Percentiles rank a stretch among this genome's conserved stretches.
Evolutionary conservation across 768 basidiomycete genomes (phyloP).

Genomic region (Lactarius indigo): DNA sequence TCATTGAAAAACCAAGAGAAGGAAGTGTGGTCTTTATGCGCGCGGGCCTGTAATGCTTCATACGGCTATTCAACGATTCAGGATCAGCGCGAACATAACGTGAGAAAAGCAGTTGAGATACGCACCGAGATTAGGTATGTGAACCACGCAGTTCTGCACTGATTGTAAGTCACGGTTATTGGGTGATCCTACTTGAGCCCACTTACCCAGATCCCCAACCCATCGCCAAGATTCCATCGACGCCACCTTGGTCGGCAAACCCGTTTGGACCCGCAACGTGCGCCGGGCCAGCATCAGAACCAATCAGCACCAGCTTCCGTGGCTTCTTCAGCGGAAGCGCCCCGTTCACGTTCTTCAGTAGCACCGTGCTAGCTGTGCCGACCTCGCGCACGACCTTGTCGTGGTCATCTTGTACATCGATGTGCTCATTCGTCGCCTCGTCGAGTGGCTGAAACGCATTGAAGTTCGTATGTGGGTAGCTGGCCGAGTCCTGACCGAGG

Average conservation of each 20-base stretch:
- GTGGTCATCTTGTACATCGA: conserved; percentile 72
- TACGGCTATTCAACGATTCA: conserved; percentile 47
- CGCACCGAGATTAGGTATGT: conserved; percentile 74
- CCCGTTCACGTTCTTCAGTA: conserved; percentile 66
- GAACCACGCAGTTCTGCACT: conserved; percentile 59
- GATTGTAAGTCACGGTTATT: background rate
- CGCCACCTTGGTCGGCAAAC: conserved; percentile 39
- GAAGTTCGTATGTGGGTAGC: conserved; percentile 69
- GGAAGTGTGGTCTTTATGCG: conserved; percentile 59
- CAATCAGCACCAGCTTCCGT: conserved; percentile 57
- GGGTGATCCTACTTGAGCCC: conserved; percentile 10
- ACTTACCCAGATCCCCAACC: conserved; percentile 81
- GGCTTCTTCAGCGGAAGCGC: conserved; percentile 59
- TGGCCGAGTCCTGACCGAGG: conserved; percentile 56
- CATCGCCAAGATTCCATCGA: conserved; percentile 73
- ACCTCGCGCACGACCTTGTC: conserved; percentile 64
- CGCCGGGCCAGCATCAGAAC: conserved; percentile 49
- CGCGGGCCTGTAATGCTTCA: conserved; percentile 74
- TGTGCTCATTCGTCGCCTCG: conserved; percentile 51
- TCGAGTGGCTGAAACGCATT: conserved; percentile 56
- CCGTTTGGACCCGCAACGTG: conserved; percentile 44
- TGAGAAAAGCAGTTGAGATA: conserved; percentile 6
- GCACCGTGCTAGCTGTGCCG: conserved; percentile 67
- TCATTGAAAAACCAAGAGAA: conserved; percentile 70
- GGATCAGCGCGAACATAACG: background rate